Conservation (phyloP, 805 yeast genomes). For the Yarrowia keelungensis region DNA sequence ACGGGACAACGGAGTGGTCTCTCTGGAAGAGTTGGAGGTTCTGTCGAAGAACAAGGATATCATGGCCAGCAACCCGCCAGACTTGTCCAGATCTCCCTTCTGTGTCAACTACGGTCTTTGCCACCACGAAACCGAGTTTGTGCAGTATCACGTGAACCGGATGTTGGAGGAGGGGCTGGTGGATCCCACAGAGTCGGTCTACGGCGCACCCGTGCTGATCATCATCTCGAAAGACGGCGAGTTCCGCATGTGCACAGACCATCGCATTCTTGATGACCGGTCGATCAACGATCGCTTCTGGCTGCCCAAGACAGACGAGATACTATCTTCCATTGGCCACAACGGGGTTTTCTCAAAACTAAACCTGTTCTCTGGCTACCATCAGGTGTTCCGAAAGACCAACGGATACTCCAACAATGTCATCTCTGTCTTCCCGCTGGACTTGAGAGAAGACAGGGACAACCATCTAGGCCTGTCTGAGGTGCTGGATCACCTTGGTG, state of each 20-base stretch:
- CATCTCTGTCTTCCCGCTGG: conserved; percentile 7
- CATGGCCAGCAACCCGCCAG: conserved; percentile 5
- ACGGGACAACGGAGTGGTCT: too few species aligned
- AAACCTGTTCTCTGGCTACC: conserved; percentile 8
- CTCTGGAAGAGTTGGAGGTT: conserved; percentile 7
- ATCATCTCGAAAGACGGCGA: conserved; percentile 23
- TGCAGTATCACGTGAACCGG: conserved; percentile 15
- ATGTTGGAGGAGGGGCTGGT: conserved; percentile 10
- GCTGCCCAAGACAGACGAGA: conserved; percentile 17
- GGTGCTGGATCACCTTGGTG: conserved; percentile 12
- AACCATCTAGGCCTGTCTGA: conserved; percentile 28
- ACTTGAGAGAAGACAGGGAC: conserved; percentile 9
- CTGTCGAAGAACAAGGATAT: conserved; percentile 1
- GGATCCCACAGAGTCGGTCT: conserved; percentile 4
- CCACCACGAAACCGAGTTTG: conserved; percentile 19
- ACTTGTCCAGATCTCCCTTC: conserved; percentile 9
- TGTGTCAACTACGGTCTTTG: conserved; percentile 22
- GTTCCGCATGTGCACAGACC: conserved; percentile 24
- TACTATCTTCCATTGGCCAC: conserved; percentile 1
- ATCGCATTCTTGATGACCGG: conserved; percentile 8
- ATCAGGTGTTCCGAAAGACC: background rate
- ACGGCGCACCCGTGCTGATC: conserved; percentile 20
- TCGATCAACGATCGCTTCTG: conserved; percentile 31
- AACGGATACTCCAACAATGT: background rate
- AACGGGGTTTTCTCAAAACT: conserved; percentile 12